Base-by-base conservation (phyloP, 108 stramenopile species). In the Aurantiochytrium sp. region DNA sequence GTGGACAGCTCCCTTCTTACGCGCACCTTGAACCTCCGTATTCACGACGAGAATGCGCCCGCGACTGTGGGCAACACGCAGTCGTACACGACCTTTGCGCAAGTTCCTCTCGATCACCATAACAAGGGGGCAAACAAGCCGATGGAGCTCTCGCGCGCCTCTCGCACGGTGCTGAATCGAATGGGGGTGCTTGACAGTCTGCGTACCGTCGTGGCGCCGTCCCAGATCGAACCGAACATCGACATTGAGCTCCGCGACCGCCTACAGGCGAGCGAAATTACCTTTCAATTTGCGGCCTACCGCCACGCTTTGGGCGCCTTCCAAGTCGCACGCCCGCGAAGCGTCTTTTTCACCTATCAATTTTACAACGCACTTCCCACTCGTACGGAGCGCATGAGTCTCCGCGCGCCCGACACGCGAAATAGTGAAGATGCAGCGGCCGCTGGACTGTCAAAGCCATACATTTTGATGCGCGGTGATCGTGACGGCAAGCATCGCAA, bases 301-400 rank as follows among this genome's bases (percentile, higher is more conserved):
- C 90, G 93, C 23, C 51, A 60, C 19, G 51, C 45, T 0, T 4
- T 14, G 19, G 47, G 88, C 18, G 16, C 60, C 14, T 42, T 87
- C 5, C 29, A 71, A 14, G 16, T 58, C 18, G 49, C 87, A 5
- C 83, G 72, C n/a, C 94, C 94, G 5, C 47, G 87, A 18, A 88
- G 92, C 45, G 35, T 94, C 16, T 94, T 93, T 87, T 94, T 93
- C 83, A 92, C 92, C 42, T 94, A 88, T 76, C 93, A 94, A 90
- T 92, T 93, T 60, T 94, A 92, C 60, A 91, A 73, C 29, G 90
- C 76, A 43, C 57, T 43, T 53, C 93, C 93, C 5, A 94, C 93
- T 16, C 58, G 93, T 18, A 94, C 94, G 5, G 94, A 94, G 89
- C 90, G 91, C 25, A 91, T 94, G 91, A 14, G 83, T 10, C 87